These are phyloP conservation scores for Tricholoma flavovirens DNA, from an alignment of 768 basidiomycete species.

Conservation along the genomic window DNA sequence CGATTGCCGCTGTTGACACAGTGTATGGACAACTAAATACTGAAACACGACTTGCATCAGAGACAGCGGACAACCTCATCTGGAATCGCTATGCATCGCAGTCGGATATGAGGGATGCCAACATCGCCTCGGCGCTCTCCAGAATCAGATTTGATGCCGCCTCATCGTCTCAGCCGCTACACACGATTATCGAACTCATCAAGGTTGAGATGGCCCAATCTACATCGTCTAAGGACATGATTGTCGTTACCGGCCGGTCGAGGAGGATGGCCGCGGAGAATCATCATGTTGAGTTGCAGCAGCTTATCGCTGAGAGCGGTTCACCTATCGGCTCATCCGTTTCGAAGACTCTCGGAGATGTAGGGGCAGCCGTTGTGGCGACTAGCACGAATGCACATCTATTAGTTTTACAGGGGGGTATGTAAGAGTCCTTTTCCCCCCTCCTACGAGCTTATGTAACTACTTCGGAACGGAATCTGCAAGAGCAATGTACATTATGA, in stretches of 20 bases:
- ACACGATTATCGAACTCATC: slow-evolving; percentile 44
- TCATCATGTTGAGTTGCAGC: slow-evolving; percentile 53
- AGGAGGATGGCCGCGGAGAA: slow-evolving; percentile 59
- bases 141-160: slow-evolving; percentile 58
- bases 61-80: slow-evolving; percentile 74
- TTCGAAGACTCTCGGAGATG: slow-evolving; percentile 70
- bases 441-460: neutral
- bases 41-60: slow-evolving; percentile 63
- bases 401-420: slow-evolving; percentile 42
- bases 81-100: slow-evolving; percentile 61
- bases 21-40: slow-evolving; percentile 63
- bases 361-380: slow-evolving; percentile 63
- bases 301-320: slow-evolving; percentile 36
- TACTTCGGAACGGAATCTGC: neutral
- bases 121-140: slow-evolving; percentile 39
- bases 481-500: too few species aligned
- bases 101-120: slow-evolving; percentile 19
- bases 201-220: slow-evolving; percentile 22
- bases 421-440: neutral
- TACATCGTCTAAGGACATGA: slow-evolving; percentile 37
- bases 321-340: slow-evolving; percentile 48
- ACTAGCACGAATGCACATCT: slow-evolving; percentile 44
- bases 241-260: slow-evolving; percentile 71
- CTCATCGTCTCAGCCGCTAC: slow-evolving; percentile 50
- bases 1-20: slow-evolving; percentile 56